These are phyloP conservation scores for Papiliotrema terrestris DNA, from an alignment of 1,284 basidiomycete species.

Conservation along the genomic window DNA sequence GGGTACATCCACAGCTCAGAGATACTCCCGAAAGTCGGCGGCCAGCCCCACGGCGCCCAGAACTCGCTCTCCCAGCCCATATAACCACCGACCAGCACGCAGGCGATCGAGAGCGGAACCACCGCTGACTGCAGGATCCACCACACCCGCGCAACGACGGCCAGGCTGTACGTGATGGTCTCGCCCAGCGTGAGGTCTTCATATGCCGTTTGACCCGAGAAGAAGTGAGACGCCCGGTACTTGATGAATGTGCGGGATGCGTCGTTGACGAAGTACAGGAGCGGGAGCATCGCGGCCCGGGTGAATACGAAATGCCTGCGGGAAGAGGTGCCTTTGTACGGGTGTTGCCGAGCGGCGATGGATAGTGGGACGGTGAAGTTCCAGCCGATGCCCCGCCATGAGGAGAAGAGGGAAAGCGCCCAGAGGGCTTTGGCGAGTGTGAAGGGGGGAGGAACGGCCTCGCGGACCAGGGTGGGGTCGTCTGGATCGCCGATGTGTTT, in stretches of 20 bases:
- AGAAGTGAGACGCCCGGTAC: slow-evolving; percentile 18
- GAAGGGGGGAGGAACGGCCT: slow-evolving; percentile 25
- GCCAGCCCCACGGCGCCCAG: slow-evolving; percentile 42
- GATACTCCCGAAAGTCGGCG: slow-evolving; percentile 34
- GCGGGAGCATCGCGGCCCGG: slow-evolving; percentile 10
- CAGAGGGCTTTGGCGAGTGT: slow-evolving; percentile 32
- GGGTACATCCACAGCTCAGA: slow-evolving; percentile 15
- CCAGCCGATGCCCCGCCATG: slow-evolving; percentile 42
- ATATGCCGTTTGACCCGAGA: slow-evolving; percentile 13
- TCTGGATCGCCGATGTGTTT: background rate
- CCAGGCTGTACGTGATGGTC: slow-evolving; percentile 9
- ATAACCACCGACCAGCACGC: slow-evolving; percentile 24
- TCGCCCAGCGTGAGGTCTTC: slow-evolving; percentile 7
- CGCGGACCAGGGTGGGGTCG: slow-evolving; percentile 3
- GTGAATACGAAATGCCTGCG: slow-evolving; percentile 16
- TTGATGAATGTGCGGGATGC: background rate
- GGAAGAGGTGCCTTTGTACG: slow-evolving; percentile 25
- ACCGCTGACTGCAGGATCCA: background rate
- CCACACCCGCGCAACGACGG: slow-evolving; percentile 13
- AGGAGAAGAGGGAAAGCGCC: slow-evolving; percentile 32
- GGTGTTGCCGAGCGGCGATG: slow-evolving; percentile 14
- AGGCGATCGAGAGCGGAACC: slow-evolving; percentile 2
- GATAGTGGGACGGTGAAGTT: slow-evolving; percentile 29
- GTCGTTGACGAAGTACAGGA: slow-evolving; percentile 22
- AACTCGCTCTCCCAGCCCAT: slow-evolving; percentile 36